These are phyloP conservation scores for Cladosporium sp. DNA, from an alignment of 2,329 filamentous ascomycete species.

Conservation along the genomic window DNA sequence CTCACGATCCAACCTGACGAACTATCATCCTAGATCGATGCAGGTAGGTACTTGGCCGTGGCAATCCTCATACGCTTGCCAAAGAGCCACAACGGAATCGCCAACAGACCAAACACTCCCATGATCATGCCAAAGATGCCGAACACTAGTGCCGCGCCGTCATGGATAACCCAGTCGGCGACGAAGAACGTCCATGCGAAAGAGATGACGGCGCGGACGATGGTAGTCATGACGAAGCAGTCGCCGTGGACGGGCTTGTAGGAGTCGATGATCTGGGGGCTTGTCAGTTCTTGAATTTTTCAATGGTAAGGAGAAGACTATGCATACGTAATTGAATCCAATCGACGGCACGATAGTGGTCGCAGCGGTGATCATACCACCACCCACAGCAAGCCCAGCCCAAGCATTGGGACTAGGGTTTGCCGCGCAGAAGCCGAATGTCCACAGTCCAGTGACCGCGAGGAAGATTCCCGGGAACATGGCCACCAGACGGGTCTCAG, in stretches of 20 bases:
- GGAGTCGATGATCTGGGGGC: conserved; percentile 51
- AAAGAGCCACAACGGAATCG: conserved; percentile 41
- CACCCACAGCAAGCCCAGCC: conserved; percentile 42
- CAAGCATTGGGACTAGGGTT: conserved; percentile 39
- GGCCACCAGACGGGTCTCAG: conserved; percentile 42
- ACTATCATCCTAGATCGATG: background rate
- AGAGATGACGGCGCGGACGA: conserved; percentile 50
- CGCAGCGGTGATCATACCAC: conserved; percentile 44
- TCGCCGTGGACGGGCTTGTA: conserved; percentile 51
- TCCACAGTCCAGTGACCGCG: conserved; percentile 40
- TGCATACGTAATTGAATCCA: conserved; percentile 44
- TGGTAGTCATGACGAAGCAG: conserved; percentile 56
- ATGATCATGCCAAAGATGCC: conserved; percentile 56
- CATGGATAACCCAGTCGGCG: conserved; percentile 47
- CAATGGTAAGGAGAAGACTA: background rate
- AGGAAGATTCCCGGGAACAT: conserved; percentile 42
- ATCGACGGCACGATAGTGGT: conserved; percentile 45
- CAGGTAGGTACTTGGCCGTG: conserved; percentile 34
- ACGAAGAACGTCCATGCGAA: conserved; percentile 59
- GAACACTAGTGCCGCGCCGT: conserved; percentile 51
- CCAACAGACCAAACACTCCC: conserved; percentile 47
- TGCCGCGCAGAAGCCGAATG: conserved; percentile 44
- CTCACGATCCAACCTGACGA: background rate
- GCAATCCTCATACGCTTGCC: conserved; percentile 46
- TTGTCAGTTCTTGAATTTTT: background rate